phyloP scores from a whole-genome alignment of 495 filamentous ascomycete genomes.

The Neurospora pannonica region DNA sequence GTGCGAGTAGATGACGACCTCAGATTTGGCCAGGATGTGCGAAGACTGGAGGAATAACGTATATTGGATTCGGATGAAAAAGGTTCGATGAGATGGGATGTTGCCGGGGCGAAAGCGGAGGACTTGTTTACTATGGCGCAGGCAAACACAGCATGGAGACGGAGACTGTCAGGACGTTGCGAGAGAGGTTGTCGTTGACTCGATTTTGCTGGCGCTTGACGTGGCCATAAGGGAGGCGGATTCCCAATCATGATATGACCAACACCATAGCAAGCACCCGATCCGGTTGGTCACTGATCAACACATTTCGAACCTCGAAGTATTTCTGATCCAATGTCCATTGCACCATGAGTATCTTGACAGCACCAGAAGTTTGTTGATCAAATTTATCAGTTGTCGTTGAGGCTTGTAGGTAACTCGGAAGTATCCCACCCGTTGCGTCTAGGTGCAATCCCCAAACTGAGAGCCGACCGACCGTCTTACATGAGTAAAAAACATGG shows the following conservation, averaged over 20 bases:
- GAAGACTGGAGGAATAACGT: neutral
- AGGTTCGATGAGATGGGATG: rapidly evolving
- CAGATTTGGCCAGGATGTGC: neutral
- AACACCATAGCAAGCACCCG: neutral
- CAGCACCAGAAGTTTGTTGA: neutral
- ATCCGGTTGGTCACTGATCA: neutral
- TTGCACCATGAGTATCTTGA: neutral
- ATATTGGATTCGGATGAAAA: neutral
- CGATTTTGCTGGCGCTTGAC: neutral
- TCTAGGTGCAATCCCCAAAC: neutral
- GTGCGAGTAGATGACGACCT: neutral
- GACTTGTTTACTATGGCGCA: neutral
- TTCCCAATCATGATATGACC: neutral
- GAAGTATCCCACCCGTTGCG: neutral
- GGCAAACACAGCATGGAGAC: neutral
- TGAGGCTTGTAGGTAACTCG: neutral
- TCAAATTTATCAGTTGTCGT: neutral
- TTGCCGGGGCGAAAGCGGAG: neutral
- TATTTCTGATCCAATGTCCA: neutral
- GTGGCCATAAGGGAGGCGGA: neutral
- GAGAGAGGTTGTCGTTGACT: neutral
- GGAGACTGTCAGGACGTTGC: neutral
- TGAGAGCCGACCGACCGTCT: no score
- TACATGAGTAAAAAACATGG: no score
- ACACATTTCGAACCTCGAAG: neutral